Conservation (phyloP, 371 early-diverging fungal species). For the Actinomortierella wolfii region DNA sequence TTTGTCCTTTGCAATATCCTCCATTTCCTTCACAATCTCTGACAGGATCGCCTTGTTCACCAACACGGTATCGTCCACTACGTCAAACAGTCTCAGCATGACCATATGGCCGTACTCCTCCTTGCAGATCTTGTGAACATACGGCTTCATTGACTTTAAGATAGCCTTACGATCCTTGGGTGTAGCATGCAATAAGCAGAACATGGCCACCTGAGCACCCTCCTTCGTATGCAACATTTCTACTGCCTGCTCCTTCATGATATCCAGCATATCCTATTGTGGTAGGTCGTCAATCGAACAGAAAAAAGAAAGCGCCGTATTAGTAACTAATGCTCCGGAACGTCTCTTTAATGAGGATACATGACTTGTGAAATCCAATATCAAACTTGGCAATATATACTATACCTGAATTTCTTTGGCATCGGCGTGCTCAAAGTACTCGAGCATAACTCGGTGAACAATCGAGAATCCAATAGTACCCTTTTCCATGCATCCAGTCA, state of each 20-base stretch:
- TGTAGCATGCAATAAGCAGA: slow-evolving; percentile 77
- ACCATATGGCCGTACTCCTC: slow-evolving; percentile 94
- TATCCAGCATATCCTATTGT: slow-evolving; percentile 67
- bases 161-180: slow-evolving; percentile 90
- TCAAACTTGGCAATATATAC: too few relatives aligned
- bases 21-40: slow-evolving; percentile 63
- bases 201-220: slow-evolving; percentile 85
- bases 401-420: slow-evolving; percentile 62
- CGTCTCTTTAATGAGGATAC: too few relatives aligned
- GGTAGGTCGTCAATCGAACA: not conserved
- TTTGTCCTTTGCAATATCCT: slow-evolving; percentile 68
- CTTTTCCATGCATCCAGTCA: slow-evolving; percentile 81
- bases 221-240: slow-evolving; percentile 92
- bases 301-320: not conserved
- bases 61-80: slow-evolving; percentile 94
- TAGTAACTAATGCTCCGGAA: too few relatives aligned
- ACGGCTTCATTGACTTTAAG: slow-evolving; percentile 85
- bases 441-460: slow-evolving; percentile 85
- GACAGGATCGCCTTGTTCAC: slow-evolving; percentile 75
- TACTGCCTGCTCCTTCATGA: slow-evolving; percentile 82
- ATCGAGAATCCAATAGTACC: slow-evolving; percentile 84
- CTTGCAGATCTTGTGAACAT: slow-evolving; percentile 76
- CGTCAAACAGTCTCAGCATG: slow-evolving; percentile 82
- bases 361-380: too few relatives aligned
- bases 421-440: slow-evolving; percentile 75